phyloP scores from a whole-genome alignment of 1,284 basidiomycete genomes.

The Rhodofomes roseus region DNA sequence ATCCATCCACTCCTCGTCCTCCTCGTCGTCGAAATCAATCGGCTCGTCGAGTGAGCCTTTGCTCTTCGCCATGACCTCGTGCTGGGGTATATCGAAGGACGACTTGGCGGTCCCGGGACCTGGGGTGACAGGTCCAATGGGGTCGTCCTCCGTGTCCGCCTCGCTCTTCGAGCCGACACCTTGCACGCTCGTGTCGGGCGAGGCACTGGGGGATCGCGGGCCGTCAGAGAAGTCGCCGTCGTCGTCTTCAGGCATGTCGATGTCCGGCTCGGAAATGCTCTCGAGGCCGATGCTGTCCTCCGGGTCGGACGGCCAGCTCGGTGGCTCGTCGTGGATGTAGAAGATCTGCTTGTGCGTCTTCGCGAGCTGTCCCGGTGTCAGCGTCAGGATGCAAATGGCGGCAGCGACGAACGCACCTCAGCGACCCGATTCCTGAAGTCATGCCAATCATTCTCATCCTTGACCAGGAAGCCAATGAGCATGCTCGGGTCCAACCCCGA shows the following conservation, averaged over 20 bases:
- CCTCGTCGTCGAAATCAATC: constrained; percentile 36
- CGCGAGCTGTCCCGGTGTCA: constrained; percentile 29
- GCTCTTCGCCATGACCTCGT: constrained; percentile 13
- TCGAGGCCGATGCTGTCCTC: constrained; percentile 79
- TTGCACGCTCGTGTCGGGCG: constrained; percentile 22
- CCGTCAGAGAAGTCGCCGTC: constrained; percentile 37
- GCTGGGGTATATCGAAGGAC: constrained; percentile 35
- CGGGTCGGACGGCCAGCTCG: constrained; percentile 72
- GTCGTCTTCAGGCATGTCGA: constrained; percentile 44
- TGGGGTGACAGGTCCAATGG: constrained; percentile 58
- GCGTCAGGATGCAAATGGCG: background rate
- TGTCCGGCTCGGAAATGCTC: constrained; percentile 73
- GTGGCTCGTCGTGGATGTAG: constrained; percentile 81
- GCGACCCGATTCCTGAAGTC: constrained; percentile 75
- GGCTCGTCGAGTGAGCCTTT: constrained; percentile 14
- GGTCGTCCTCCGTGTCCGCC: constrained; percentile 64
- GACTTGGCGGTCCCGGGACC: constrained; percentile 42
- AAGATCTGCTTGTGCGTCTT: constrained; percentile 77
- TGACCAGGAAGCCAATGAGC: constrained; percentile 90
- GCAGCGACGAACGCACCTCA: constrained; percentile 45
- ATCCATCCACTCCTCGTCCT: constrained; percentile 69
- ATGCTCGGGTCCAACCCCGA: constrained; percentile 94
- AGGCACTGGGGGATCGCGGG: constrained; percentile 30
- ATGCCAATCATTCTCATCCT: constrained; percentile 78
- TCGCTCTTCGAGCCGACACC: constrained; percentile 37